Evolutionary conservation across 139 green algal species (phyloP), one percentile per base, ranked within the genome.

Genomic region (Volvox reticuliferus): DNA sequence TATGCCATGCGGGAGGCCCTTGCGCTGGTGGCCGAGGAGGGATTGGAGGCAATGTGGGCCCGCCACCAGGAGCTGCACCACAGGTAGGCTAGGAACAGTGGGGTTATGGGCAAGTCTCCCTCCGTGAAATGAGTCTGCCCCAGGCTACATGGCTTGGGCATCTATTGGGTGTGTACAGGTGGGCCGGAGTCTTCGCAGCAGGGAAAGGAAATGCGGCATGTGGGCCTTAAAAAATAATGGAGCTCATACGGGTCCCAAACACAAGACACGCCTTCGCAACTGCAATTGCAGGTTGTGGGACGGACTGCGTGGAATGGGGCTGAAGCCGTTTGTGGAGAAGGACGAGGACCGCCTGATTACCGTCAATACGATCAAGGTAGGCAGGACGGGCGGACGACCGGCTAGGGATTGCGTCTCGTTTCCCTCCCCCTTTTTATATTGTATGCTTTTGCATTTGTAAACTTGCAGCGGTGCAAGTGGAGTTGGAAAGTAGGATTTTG

Each of bases 1-100:
- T 99, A 99, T 84, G 96, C 95, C 35, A 98, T 99, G 97, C 93
- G 97, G 37, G 97, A 99, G 92, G 96, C 97, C 12, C 91, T 99
- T 86, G 94, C 94, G 9, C 91, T 99, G 2, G 93, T 98, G n/a
- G 78, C 91, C 2, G 95, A 98, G 92, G 96, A 98, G 88, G 93
- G 93, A 17, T 87, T 95, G 26, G 93, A 95, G 36, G 2, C 20
- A 16, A 90, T 94, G 93, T 95, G 93, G 93, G 81, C 91, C 21
- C 91, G 96, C 20, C 96, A 98, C 93, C 80, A 95, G 91, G 88
- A 90, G 33, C 88, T 95, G 89, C 94, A 97, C 91, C 28, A 93
- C 50, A 77, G 69, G 85, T 89, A 55, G 33, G 75, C 17, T 2
- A 14, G 44, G 44, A 55, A 55, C 44, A 9, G 44, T 55, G 21